phyloP scores from a whole-genome alignment of 495 filamentous ascomycete genomes.

The Barbatosphaeria neglecta region DNA sequence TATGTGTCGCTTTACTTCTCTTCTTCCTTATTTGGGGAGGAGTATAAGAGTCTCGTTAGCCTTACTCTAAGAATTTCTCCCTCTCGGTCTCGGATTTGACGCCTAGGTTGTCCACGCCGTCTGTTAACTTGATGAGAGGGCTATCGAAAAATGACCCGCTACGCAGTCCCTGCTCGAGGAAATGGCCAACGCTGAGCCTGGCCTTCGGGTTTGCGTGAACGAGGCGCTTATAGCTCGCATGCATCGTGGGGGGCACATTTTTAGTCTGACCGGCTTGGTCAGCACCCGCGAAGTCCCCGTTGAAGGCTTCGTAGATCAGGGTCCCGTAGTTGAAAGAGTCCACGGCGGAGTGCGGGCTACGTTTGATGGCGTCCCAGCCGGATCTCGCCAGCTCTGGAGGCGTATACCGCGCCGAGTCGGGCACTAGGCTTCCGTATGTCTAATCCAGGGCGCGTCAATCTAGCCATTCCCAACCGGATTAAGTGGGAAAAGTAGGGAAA shows the following conservation, averaged over 20 bases:
- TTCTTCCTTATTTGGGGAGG: no score
- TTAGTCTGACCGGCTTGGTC: slow-evolving; percentile 79
- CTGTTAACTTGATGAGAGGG: slow-evolving; percentile 77
- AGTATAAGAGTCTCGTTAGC: no score
- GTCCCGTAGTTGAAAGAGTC: slow-evolving; percentile 82
- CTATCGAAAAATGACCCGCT: slow-evolving; percentile 84
- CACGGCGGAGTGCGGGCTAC: slow-evolving; percentile 65
- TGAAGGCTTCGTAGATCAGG: slow-evolving; percentile 83
- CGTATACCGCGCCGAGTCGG: slow-evolving; percentile 68
- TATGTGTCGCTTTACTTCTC: no score
- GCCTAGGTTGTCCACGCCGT: slow-evolving; percentile 83
- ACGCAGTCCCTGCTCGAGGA: slow-evolving; percentile 79
- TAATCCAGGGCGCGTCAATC: slow-evolving; percentile 19
- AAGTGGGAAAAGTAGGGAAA: background rate
- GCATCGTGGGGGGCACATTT: slow-evolving; percentile 76
- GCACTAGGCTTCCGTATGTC: slow-evolving; percentile 77
- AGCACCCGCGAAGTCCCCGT: slow-evolving; percentile 56
- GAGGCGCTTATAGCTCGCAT: slow-evolving; percentile 77
- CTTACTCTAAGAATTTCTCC: slow-evolving; percentile 74
- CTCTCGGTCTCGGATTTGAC: slow-evolving; percentile 75
- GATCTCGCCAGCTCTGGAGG: slow-evolving; percentile 76
- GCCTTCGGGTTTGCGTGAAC: slow-evolving; percentile 81
- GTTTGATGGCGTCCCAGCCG: slow-evolving; percentile 80
- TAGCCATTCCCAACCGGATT: background rate
- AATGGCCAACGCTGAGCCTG: slow-evolving; percentile 70